Evolutionary conservation across 75 land plant genomes (phyloP), one percentile per base, ranked within the genome.

Genomic region (Larix kaempferi): DNA sequence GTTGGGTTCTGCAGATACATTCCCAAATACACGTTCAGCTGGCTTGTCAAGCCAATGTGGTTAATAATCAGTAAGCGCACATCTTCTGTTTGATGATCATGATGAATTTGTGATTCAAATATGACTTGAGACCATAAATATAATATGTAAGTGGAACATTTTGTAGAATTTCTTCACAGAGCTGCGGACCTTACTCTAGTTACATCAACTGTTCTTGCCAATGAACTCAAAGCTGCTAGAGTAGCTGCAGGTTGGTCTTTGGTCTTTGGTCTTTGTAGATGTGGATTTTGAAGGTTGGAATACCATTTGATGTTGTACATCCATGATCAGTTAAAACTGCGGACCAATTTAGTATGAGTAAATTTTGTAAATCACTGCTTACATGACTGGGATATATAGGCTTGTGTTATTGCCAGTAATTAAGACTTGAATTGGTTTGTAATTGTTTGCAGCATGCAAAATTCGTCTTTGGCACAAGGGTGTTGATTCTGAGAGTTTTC

Each of bases 1-100:
- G 13, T 35, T 16, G 56, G 58, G 1, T 49, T 49, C 12, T 78
- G 80, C 94, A 98, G 99, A 86, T 98, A 98, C 61, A 98, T 98
- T 62, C 99, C 99, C 11, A 95, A 98, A 86, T 98, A 98, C 78
- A 98, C 99, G 35, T 98, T 98, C 82, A 95, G 98, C 77, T 98
- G 99, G 99, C 87, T 98, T 71, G 99, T 95, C 73, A 90, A 91
- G 75, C 99, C 99, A 2, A 98, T 98, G 99, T 98, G 99, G 99
- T 33, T 91, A 55, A 59, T 98, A 33, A 90, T 98, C 84, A 95
- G 99, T 98, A 90, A 75, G 95, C 80, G 37, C 58, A 26, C 73
- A 1, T 19, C 11, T 69, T 69, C 39, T 10, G 54, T 49, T 19
- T 5, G 23, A 69, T 69, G 13, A 21, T 21, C 39, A 21, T 69